phyloP scores from a whole-genome alignment of 768 basidiomycete genomes.

The Sarcomyxa edulis region DNA sequence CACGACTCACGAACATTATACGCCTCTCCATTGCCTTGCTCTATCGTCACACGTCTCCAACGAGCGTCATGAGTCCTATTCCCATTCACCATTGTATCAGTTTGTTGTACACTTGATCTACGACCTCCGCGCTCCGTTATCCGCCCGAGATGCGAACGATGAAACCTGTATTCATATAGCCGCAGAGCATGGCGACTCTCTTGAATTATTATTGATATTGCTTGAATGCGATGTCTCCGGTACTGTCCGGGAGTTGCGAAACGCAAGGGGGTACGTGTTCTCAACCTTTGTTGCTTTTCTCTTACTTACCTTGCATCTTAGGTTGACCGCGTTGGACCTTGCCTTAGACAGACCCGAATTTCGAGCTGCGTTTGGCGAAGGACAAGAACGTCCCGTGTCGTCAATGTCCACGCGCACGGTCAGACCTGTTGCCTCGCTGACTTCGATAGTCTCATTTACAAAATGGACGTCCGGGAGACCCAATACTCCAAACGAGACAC shows the following conservation, averaged over 20 bases:
- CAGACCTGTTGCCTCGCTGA: conserved; percentile 40
- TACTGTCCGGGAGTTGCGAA: conserved; percentile 53
- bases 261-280: conserved; percentile 60
- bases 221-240: conserved; percentile 60
- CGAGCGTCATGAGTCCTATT: conserved; percentile 23
- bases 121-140: conserved; percentile 65
- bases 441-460: conserved; percentile 45
- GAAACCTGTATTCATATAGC: conserved; percentile 81
- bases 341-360: conserved; percentile 67
- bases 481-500: conserved; percentile 25
- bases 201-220: conserved; percentile 57
- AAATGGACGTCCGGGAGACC: conserved; percentile 21
- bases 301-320: conserved; percentile 27
- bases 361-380: conserved; percentile 53
- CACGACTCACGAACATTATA: conserved; percentile 57
- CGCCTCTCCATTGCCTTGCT: conserved; percentile 66
- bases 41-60: conserved; percentile 26
- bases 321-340: conserved; percentile 64
- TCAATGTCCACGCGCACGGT: conserved; percentile 53
- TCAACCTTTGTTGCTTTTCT: conserved; percentile 2
- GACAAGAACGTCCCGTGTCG: conserved; percentile 43
- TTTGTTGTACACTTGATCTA: conserved; percentile 65
- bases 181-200: conserved; percentile 65
- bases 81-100: conserved; percentile 37
- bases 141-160: conserved; percentile 57